phyloP scores from a whole-genome alignment of 192 early-diverging fungal species.

The Coemansia sp. region DNA sequence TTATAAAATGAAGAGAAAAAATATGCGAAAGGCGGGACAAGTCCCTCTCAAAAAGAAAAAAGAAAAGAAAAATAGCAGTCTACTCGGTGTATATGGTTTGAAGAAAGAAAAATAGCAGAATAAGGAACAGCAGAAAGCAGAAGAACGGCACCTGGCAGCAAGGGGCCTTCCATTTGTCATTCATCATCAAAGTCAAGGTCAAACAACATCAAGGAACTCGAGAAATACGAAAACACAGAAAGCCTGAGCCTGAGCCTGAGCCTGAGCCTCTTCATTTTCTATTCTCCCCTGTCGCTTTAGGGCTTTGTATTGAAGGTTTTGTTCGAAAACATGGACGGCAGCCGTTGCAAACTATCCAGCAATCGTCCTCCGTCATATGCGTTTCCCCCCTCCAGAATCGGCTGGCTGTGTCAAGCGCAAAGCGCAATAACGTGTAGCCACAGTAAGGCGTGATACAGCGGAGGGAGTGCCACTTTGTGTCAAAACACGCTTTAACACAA shows the following conservation, averaged over 20 bases:
- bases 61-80: constrained; percentile 2
- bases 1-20: constrained; percentile 11
- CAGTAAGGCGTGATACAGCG: too few species aligned
- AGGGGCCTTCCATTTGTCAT: not conserved
- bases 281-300: too few species aligned
- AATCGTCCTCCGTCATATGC: too few species aligned
- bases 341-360: too few species aligned
- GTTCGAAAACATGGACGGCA: too few species aligned
- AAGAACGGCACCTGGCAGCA: not conserved
- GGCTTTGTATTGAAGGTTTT: too few species aligned
- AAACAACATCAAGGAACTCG: not conserved
- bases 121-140: not conserved
- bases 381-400: too few species aligned
- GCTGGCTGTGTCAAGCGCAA: too few species aligned
- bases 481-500: too few species aligned
- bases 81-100: not conserved
- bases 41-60: not conserved
- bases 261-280: not conserved
- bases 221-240: not conserved
- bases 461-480: too few species aligned
- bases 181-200: not conserved
- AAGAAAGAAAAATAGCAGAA: not conserved
- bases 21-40: constrained; percentile 2
- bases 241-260: not conserved
- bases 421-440: too few species aligned